Evolutionary conservation across 2,329 filamentous ascomycete species (phyloP), one percentile per base, ranked within the genome.

Genomic region (Cadophora sp.): DNA sequence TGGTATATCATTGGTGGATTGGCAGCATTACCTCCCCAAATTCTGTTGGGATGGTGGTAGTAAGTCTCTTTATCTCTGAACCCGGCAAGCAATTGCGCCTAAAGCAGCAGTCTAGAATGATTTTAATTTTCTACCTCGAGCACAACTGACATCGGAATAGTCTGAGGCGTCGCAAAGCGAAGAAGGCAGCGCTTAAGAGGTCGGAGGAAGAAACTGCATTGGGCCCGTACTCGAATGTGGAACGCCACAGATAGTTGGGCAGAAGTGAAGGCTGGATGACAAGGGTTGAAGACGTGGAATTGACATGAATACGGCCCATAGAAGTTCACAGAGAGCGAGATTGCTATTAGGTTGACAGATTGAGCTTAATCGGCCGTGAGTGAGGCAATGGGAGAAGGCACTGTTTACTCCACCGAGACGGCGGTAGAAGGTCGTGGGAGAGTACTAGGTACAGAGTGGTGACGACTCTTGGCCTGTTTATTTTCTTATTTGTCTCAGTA

Each of bases 161-260:
- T n/a, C 48, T 40, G 58, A 61, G 58, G 37, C 37, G 22, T 31
- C 58, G 58, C 58, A 61, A 61, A 24, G 58, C 58, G 37, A 61
- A 61, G 58, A 61, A 61, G 16, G 58, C 58, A 8, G 58, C 58
- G 12, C 37, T 61, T 3, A 61, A 61, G 58, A 22, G 55, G 43
- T n/a, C 58, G 24, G 58, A 61, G 26, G 58, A 61, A 6, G 37
- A 61, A 16, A 19, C 11, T 2, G 24, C 11, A 1, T 46, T 61
- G 58, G 58, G 58, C 5, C 11, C 58, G 24, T 61, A 61, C 16
- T 29, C 58, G 19, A 61, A 46, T 16, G 26, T 59, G 55, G 55
- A n/a, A 5, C 31, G 29, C 11, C 55, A 22, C 12, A 34, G 31
- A 37, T 37, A 34, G 16, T 8, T 3, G 14, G n/a, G 1, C 24